Percentiles rank a stretch among this genome's conserved stretches.
Evolutionary conservation across 352 stramenopile species (phyloP).

Genomic region (Peronospora tabacina): DNA sequence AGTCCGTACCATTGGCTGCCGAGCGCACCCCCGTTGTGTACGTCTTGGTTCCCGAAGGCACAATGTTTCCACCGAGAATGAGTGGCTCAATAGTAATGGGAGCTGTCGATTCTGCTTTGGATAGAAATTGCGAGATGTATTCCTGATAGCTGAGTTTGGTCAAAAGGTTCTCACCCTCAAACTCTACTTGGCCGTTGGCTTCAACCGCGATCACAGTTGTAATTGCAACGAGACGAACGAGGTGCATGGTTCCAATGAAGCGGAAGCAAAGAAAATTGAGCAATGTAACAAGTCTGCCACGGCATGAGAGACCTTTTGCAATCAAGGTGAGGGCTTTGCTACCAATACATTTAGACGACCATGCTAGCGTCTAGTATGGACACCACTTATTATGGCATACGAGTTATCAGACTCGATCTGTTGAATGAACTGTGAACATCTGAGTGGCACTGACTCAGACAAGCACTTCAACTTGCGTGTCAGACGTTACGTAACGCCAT

Average conservation of each 20-base stretch:
- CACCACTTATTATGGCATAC: neutral
- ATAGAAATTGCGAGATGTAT: conserved; percentile 21
- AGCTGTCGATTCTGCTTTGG: conserved; percentile 8
- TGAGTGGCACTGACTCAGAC: neutral
- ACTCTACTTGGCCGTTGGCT: conserved; percentile 11
- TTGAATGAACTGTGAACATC: neutral
- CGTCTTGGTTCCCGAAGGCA: conserved; percentile 38
- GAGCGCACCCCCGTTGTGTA: conserved; percentile 41
- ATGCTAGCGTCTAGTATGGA: conserved; percentile 1
- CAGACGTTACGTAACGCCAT: neutral
- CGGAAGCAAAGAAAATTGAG: conserved; percentile 9
- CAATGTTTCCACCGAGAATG: conserved; percentile 35
- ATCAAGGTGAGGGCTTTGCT: neutral
- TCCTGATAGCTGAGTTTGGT: conserved; percentile 27
- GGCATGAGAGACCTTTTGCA: neutral
- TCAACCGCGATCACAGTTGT: conserved; percentile 18
- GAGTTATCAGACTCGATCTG: conserved; percentile 17
- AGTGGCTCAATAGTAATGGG: conserved; percentile 22
- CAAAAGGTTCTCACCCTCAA: conserved; percentile 10
- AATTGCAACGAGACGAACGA: conserved; percentile 16
- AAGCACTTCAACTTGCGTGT: neutral
- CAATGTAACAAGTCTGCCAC: conserved; percentile 10
- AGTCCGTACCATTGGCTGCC: conserved; percentile 27
- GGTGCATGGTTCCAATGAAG: conserved; percentile 11
- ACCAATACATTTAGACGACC: conserved; percentile 7